These are phyloP conservation scores for Alopecurus myosuroides DNA, from an alignment of 176 grass and related monocot genomes.

Conservation along the genomic window DNA sequence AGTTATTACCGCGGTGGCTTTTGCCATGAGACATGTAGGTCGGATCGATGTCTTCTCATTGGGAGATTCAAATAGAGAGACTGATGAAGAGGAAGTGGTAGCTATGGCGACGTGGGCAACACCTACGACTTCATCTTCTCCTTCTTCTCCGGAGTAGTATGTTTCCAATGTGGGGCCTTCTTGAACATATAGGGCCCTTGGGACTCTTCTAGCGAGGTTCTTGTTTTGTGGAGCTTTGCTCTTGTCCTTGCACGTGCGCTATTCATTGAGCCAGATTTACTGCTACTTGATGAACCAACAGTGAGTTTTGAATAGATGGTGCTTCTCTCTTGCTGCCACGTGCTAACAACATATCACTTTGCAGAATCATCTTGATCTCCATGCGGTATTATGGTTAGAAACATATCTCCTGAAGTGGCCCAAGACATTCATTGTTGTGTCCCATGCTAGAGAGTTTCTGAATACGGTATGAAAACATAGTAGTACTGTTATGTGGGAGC, in stretches of 20 bases:
- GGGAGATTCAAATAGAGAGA: too few relatives aligned
- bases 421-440: slow-evolving; percentile 97
- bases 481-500: neutral
- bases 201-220: too few relatives aligned
- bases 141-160: too few relatives aligned
- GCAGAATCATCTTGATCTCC: slow-evolving; percentile 99
- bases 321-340: neutral
- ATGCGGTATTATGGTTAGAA: slow-evolving; percentile 95
- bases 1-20: too few relatives aligned
- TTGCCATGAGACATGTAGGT: too few relatives aligned
- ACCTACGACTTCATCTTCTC: too few relatives aligned
- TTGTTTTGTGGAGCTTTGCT: too few relatives aligned
- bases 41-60: too few relatives aligned
- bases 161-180: too few relatives aligned
- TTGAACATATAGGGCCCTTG: too few relatives aligned
- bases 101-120: too few relatives aligned
- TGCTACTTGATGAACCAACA: slow-evolving; percentile 96
- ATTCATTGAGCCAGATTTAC: slow-evolving; percentile 94
- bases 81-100: too few relatives aligned
- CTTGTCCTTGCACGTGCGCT: slow-evolving; percentile 93
- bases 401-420: slow-evolving; percentile 92
- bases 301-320: slow-evolving; percentile 31
- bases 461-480: slow-evolving; percentile 63
- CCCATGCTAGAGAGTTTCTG: slow-evolving; percentile 91
- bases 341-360: slow-evolving; percentile 26